Evolutionary conservation across 78 protist species (phyloP).

Genomic region (Isochrysis galbana): DNA sequence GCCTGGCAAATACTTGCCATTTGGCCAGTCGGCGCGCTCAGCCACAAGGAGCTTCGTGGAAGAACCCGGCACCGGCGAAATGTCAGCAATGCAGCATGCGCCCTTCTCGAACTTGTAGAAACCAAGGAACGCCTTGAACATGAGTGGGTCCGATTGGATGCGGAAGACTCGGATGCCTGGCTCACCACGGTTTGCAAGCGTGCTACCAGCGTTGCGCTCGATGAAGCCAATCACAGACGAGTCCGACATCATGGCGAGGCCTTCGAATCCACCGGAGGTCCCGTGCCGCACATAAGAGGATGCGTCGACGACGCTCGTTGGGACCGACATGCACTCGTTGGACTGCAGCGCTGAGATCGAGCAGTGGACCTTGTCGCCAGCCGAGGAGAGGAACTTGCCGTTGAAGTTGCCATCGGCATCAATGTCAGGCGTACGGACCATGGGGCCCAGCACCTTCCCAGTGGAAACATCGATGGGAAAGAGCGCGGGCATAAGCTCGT

Average conservation of each 20-base stretch:
- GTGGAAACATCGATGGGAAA: neutral
- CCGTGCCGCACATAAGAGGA: neutral
- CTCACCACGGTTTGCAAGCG: neutral
- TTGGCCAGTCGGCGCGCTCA: neutral
- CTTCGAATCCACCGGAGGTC: neutral
- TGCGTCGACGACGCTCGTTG: neutral
- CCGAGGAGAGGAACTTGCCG: neutral
- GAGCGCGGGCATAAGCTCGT: neutral
- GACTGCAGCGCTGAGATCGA: neutral
- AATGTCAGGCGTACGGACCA: constrained; percentile 4
- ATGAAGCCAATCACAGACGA: neutral
- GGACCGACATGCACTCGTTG: neutral
- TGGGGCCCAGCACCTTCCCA: neutral
- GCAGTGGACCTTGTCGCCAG: neutral
- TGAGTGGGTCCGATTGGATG: neutral
- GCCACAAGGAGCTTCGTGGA: neutral
- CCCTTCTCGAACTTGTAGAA: neutral
- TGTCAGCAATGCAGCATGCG: neutral
- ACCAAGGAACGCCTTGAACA: neutral
- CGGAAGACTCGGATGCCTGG: neutral
- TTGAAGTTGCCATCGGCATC: neutral
- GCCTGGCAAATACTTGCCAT: neutral
- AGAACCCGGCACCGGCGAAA: neutral
- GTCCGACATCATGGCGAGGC: neutral
- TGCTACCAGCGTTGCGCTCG: neutral